These are phyloP conservation scores for Leccinum rimulosum DNA, from an alignment of 768 basidiomycete genomes.

Conservation along the genomic window DNA sequence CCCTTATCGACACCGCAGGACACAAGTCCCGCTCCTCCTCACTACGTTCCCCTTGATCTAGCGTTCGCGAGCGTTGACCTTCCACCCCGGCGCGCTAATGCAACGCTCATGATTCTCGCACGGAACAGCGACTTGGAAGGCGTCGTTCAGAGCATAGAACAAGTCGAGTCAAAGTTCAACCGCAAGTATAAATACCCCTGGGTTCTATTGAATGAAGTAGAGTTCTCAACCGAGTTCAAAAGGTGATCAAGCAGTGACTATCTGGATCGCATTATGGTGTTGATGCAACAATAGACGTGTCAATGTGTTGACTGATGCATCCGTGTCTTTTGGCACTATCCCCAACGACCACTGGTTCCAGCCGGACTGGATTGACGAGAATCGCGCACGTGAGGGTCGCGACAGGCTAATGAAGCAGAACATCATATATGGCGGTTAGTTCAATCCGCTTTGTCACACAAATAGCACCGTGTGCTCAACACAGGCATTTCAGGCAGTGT, in stretches of 20 bases:
- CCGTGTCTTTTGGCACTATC: constrained; percentile 55
- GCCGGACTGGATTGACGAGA: constrained; percentile 72
- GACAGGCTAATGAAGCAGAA: constrained; percentile 47
- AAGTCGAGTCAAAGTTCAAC: constrained; percentile 60
- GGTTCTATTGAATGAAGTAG: constrained; percentile 62
- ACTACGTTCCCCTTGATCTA: constrained; percentile 4
- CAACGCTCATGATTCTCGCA: constrained; percentile 56
- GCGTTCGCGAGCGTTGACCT: neutral
- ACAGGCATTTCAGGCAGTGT: constrained; percentile 37
- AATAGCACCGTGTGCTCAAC: constrained; percentile 1
- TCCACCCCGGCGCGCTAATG: constrained; percentile 44
- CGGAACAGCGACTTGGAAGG: constrained; percentile 47
- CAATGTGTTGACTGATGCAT: constrained; percentile 38
- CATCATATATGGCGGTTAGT: constrained; percentile 50
- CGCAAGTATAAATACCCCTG: constrained; percentile 57
- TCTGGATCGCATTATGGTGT: neutral
- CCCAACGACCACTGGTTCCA: constrained; percentile 66
- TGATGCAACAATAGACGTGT: constrained; percentile 31
- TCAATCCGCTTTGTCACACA: neutral
- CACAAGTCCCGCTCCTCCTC: neutral
- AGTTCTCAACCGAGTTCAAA: constrained; percentile 55
- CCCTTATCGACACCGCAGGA: neutral
- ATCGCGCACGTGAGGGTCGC: constrained; percentile 50
- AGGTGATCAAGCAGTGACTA: constrained; percentile 23
- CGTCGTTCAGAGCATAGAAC: constrained; percentile 48